These are phyloP conservation scores for Cytidiella melzeri DNA, from an alignment of 768 basidiomycete genomes.

Conservation along the genomic window DNA sequence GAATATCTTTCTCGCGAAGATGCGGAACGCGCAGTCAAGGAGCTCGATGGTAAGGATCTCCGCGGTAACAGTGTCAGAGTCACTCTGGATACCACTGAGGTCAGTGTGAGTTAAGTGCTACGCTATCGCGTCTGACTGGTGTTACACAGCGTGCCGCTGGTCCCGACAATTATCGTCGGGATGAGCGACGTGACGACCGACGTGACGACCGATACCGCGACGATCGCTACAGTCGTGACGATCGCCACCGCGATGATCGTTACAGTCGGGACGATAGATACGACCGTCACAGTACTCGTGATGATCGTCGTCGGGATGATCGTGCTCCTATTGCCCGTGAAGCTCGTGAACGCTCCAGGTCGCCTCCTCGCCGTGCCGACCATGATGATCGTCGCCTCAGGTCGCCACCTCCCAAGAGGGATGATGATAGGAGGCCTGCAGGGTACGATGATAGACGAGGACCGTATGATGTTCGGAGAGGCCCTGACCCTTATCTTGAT, in stretches of 20 bases:
- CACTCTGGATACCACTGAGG: conserved; percentile 48
- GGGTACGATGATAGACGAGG: conserved; percentile 92
- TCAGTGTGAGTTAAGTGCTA: conserved; percentile 26
- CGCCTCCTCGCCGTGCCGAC: conserved; percentile 63
- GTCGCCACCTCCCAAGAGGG: conserved; percentile 77
- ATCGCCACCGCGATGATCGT: conserved; percentile 59
- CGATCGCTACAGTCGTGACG: conserved; percentile 25
- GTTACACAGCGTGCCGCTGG: conserved; percentile 45
- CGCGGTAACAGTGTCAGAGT: conserved; percentile 80
- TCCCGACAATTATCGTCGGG: conserved; percentile 60
- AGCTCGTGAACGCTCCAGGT: conserved; percentile 65
- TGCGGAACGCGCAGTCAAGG: conserved; percentile 88
- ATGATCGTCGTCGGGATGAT: conserved; percentile 41
- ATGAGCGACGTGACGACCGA: conserved; percentile 57
- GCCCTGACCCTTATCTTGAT: conserved; percentile 82
- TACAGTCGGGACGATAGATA: conserved; percentile 29
- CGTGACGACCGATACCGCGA: conserved; percentile 23
- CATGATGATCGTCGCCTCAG: conserved; percentile 77
- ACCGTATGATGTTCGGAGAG: conserved; percentile 81
- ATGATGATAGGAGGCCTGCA: conserved; percentile 85
- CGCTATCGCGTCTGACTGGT: neutral
- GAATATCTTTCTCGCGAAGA: conserved; percentile 88
- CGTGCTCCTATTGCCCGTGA: conserved; percentile 38
- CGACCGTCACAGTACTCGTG: conserved; percentile 52
- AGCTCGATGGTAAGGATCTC: conserved; percentile 81